A percentile compares a stretch with the other conserved stretches of the same genome.
phyloP scores from a whole-genome alignment of 1,284 basidiomycete species.

The Puccinia polysora region DNA sequence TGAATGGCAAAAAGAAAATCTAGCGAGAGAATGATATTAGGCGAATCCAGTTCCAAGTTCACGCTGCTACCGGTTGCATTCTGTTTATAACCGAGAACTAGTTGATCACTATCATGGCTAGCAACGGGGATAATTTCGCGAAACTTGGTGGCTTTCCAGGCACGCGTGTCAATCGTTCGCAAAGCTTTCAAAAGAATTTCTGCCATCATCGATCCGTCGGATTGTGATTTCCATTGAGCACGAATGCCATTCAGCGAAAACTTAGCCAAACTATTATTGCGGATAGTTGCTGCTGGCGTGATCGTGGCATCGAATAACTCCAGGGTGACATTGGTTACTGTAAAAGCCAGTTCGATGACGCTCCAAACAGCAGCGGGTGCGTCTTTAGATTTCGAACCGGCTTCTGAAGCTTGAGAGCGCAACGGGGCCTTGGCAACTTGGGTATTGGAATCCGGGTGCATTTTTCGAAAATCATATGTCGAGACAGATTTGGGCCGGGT shows the following conservation, averaged over 20 bases:
- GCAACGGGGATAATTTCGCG: slow-evolving; percentile 92
- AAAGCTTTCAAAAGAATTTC: slow-evolving; percentile 84
- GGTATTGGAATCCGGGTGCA: background rate
- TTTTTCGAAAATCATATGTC: background rate
- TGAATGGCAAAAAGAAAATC: slow-evolving; percentile 86
- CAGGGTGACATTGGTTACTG: slow-evolving; percentile 71
- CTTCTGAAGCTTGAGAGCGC: background rate
- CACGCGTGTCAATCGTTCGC: slow-evolving; percentile 81
- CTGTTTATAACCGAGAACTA: slow-evolving; percentile 85
- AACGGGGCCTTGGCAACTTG: slow-evolving; percentile 9
- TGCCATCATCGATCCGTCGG: slow-evolving; percentile 75
- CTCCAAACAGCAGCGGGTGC: slow-evolving; percentile 63
- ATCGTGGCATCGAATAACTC: slow-evolving; percentile 79
- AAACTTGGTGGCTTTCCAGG: slow-evolving; percentile 72
- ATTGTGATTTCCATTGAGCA: slow-evolving; percentile 75
- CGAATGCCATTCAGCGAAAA: slow-evolving; percentile 78
- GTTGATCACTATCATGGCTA: slow-evolving; percentile 81
- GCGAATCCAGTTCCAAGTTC: slow-evolving; percentile 85
- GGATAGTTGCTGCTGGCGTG: slow-evolving; percentile 61
- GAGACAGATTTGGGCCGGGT: slow-evolving; percentile 6
- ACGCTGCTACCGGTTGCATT: slow-evolving; percentile 65
- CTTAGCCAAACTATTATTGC: slow-evolving; percentile 74
- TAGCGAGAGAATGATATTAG: slow-evolving; percentile 85
- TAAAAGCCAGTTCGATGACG: slow-evolving; percentile 71
- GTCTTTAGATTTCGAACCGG: slow-evolving; percentile 55